Evolutionary conservation across 768 basidiomycete species (phyloP).

Genomic region (Kwoniella sp.): DNA sequence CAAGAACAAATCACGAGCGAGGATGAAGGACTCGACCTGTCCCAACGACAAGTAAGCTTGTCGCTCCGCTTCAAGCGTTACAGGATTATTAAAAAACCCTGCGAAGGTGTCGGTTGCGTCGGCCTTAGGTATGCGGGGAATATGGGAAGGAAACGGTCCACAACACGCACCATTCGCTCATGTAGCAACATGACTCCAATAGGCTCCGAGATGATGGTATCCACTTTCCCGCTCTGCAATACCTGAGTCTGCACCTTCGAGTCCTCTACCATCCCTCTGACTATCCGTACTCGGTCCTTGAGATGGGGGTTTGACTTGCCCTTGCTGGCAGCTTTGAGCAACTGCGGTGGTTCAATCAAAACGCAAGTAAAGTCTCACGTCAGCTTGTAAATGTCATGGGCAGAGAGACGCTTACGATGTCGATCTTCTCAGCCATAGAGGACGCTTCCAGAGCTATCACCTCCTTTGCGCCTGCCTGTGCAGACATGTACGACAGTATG

Average conservation of each 20-base stretch:
- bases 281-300: constrained; percentile 44
- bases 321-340: constrained; percentile 44
- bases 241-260: constrained; percentile 39
- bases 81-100: too few species aligned
- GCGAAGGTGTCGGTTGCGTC: too few species aligned
- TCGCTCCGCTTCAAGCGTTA: too few species aligned
- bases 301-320: constrained; percentile 46
- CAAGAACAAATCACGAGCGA: constrained; percentile 53
- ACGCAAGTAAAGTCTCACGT: neutral
- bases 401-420: constrained; percentile 31
- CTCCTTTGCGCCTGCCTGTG: constrained; percentile 54
- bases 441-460: constrained; percentile 54
- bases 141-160: too few species aligned
- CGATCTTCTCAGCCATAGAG: constrained; percentile 54
- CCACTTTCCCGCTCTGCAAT: constrained; percentile 47
- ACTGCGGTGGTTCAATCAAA: constrained; percentile 12
- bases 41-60: neutral
- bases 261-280: constrained; percentile 53
- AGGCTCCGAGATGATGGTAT: constrained; percentile 55
- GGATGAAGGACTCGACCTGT: constrained; percentile 53
- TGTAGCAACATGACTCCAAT: constrained; percentile 56
- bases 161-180: constrained; percentile 53
- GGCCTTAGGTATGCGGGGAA: too few species aligned
- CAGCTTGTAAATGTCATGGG: neutral
- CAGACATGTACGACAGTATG: constrained; percentile 53